These are phyloP conservation scores for Cyclostephanos tholiformis DNA, from an alignment of 108 stramenopile genomes.

Conservation along the genomic window DNA sequence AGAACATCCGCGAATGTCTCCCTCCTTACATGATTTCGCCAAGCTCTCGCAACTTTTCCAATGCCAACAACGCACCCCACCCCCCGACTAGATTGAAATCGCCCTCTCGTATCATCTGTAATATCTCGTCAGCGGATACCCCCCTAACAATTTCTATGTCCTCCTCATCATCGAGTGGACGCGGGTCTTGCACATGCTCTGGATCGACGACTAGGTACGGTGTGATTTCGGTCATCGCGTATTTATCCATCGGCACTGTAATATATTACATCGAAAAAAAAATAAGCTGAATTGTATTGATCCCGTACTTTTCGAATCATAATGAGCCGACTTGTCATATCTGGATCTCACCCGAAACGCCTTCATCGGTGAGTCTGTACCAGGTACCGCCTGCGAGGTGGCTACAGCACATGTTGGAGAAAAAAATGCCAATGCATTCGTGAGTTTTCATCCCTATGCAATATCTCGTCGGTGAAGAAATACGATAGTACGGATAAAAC, in stretches of 20 bases:
- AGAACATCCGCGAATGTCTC: not conserved
- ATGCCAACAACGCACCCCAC: conserved; percentile 70
- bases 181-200: conserved; percentile 60
- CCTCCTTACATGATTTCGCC: conserved; percentile 49
- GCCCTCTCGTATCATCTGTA: conserved; percentile 62
- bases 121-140: conserved; percentile 62
- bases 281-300: no score
- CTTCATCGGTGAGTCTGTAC: conserved; percentile 58
- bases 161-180: conserved; percentile 79
- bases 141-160: conserved; percentile 79
- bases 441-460: not conserved
- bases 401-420: conserved; percentile 4
- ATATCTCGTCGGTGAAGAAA: not conserved
- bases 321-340: no score
- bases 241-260: conserved; percentile 80
- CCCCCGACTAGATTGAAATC: conserved; percentile 84
- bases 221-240: conserved; percentile 64
- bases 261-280: no score
- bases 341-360: conserved; percentile 41
- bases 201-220: conserved; percentile 80
- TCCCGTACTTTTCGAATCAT: no score
- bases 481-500: not conserved
- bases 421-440: not conserved
- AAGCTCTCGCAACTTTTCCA: conserved; percentile 75
- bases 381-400: conserved; percentile 77